Base-by-base conservation (phyloP, 1,284 basidiomycete genomes). In the Athelia sp. region DNA sequence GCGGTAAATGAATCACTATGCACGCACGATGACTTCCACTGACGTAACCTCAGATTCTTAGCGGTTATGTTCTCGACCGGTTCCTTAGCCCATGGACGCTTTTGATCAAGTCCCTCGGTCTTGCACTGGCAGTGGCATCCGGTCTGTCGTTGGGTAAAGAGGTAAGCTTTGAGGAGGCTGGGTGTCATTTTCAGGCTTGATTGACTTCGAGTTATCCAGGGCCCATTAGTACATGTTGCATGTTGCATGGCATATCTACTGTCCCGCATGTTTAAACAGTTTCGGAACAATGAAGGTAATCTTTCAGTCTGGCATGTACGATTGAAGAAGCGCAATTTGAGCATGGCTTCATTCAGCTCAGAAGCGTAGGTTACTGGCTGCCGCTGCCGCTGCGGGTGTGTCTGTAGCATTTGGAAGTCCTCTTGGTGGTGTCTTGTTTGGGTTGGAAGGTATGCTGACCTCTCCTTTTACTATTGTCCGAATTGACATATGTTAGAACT, bases 121-220 rank as follows among this genome's bases (percentile, higher is more conserved):
- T 92, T 26, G 84, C 87, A 4, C 74, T 93, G 9, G 75, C 86
- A 1, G 87, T 90, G n/a, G 85, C 85, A 0, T 88, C 85, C 10
- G 87, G 87, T 0, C 69, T 90, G 14, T 87, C 84, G 2, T 67
- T 90, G 18, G 87, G 87, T 10, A 90, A 90, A 66, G 84, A 87
- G 68, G 82, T 75, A 46, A 38, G 60, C 44, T 6, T 24, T 45
- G 9, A n/a, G 26, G 13, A 6, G 4, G 13, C 13, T 29, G 26
- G 26, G 6, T 6, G 26, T 13, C 13, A 13, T 6, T 13, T 29
- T 29, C 26, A 4, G 13, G 26, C 26, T 29, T 29, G 4, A 29
- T 13, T 29, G 26, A 29, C 26, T n/a, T 26, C 24, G 38, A 47
- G 52, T 21, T 32, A n/a, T 23, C 15, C 50, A 84, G 81, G 84